These are phyloP conservation scores for Taphrina communis DNA, from an alignment of 1,139 yeast species.

Conservation along the genomic window DNA sequence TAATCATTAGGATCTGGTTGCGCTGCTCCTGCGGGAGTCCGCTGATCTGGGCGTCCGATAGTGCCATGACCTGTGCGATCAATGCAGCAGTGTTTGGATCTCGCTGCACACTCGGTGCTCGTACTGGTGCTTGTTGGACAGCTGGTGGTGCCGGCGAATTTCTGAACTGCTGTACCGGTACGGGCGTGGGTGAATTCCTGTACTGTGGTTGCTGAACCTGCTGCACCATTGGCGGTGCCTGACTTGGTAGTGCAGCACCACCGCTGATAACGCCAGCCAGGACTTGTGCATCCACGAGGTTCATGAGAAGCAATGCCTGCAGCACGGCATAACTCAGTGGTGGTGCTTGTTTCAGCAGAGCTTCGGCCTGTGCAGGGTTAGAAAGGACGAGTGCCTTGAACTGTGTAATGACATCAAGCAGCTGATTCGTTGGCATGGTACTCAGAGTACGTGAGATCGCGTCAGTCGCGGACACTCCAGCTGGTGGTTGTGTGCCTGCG, in stretches of 20 bases:
- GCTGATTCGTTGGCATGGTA: slow-evolving; percentile 64
- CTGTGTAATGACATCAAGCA: slow-evolving; percentile 63
- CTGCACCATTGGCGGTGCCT: slow-evolving; percentile 40
- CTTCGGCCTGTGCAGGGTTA: slow-evolving; percentile 68
- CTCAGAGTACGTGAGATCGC: slow-evolving; percentile 66
- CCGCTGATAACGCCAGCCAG: slow-evolving; percentile 54
- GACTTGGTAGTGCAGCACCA: slow-evolving; percentile 48
- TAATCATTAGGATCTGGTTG: slow-evolving; percentile 46
- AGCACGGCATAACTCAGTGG: slow-evolving; percentile 82
- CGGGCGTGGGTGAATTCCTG: slow-evolving; percentile 39
- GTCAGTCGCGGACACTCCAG: slow-evolving; percentile 63
- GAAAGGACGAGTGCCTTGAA: slow-evolving; percentile 68
- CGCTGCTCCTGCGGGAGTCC: slow-evolving; percentile 66
- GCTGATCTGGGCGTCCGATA: slow-evolving; percentile 69
- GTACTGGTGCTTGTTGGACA: slow-evolving; percentile 1
- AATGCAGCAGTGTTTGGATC: slow-evolving; percentile 53
- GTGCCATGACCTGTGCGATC: slow-evolving; percentile 60
- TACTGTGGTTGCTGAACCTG: slow-evolving; percentile 40
- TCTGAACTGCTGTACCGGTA: slow-evolving; percentile 26
- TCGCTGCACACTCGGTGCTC: slow-evolving; percentile 44
- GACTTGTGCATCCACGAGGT: slow-evolving; percentile 62
- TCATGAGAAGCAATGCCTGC: slow-evolving; percentile 70
- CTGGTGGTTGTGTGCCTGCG: slow-evolving; percentile 49
- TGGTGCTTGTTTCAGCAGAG: slow-evolving; percentile 71
- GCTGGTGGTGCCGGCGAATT: slow-evolving; percentile 46